phyloP scores from a whole-genome alignment of 1,284 basidiomycete genomes.

The Puccinia brachypodii region DNA sequence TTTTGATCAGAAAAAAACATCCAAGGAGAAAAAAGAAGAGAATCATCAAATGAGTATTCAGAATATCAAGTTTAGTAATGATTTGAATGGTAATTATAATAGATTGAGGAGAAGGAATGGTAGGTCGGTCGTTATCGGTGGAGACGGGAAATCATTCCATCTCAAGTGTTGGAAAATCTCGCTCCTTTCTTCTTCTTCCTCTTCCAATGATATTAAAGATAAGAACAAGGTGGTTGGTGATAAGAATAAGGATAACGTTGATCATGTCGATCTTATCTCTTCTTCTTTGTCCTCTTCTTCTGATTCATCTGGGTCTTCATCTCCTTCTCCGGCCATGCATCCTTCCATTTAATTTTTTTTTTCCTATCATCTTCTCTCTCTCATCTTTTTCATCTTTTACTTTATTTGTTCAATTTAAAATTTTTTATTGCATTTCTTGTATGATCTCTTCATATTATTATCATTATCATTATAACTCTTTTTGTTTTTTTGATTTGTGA shows the following conservation, averaged over 20 bases:
- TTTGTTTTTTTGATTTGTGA: too few relatives aligned
- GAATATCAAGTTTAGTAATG: neutral
- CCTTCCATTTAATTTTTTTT: neutral
- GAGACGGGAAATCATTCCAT: neutral
- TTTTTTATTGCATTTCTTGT: neutral
- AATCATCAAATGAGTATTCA: neutral
- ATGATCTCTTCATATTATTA: too few relatives aligned
- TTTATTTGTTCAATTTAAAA: neutral
- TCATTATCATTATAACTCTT: too few relatives aligned
- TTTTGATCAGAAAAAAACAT: too few relatives aligned
- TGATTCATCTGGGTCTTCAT: neutral
- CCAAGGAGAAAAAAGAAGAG: too few relatives aligned
- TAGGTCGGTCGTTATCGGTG: neutral
- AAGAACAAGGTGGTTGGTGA: too few relatives aligned
- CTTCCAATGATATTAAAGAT: too few relatives aligned
- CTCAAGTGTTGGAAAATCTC: neutral
- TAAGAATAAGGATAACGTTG: too few relatives aligned
- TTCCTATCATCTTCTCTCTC: neutral
- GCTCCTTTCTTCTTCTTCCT: neutral
- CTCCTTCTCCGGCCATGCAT: neutral
- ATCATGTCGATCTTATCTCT: too few relatives aligned
- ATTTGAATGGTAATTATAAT: neutral
- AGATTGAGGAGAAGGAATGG: neutral
- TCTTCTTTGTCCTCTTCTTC: too few relatives aligned
- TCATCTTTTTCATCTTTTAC: neutral